These are phyloP conservation scores for Fusarium vanettenii DNA, from an alignment of 2,329 filamentous ascomycete genomes.

Conservation along the genomic window DNA sequence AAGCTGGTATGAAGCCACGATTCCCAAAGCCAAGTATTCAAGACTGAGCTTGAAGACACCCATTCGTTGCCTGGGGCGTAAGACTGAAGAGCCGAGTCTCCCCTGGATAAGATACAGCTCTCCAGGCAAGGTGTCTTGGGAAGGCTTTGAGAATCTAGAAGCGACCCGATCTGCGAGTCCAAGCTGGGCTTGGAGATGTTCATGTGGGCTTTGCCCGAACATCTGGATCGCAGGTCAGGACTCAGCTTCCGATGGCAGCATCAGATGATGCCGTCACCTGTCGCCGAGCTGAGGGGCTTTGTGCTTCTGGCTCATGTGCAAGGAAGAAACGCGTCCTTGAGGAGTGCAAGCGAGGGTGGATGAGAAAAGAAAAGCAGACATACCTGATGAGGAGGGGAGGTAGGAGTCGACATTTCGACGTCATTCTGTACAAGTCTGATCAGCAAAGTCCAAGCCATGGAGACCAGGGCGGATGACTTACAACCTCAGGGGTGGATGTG, in stretches of 20 bases:
- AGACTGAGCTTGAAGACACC: conserved; percentile 15
- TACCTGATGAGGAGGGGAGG: conserved; percentile 4
- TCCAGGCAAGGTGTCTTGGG: not conserved
- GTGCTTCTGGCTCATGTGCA: conserved; percentile 8
- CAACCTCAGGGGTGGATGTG: not conserved
- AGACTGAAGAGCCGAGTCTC: not conserved
- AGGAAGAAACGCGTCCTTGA: conserved; percentile 19
- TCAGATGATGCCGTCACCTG: not conserved
- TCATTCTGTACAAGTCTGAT: not conserved
- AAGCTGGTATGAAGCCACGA: conserved; percentile 15
- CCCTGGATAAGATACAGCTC: not conserved
- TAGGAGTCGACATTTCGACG: not conserved
- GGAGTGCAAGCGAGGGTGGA: conserved; percentile 29
- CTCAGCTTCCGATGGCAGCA: not conserved
- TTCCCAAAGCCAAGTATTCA: conserved; percentile 5
- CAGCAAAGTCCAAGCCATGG: not conserved
- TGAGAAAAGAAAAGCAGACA: conserved; percentile 30
- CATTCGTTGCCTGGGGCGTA: not conserved
- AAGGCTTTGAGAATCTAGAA: conserved; percentile 8
- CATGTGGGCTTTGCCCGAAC: not conserved
- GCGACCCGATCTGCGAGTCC: conserved; percentile 5
- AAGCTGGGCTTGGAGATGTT: conserved; percentile 20
- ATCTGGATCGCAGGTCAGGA: not conserved
- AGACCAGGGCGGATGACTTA: not conserved
- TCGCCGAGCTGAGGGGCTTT: not conserved